Percentiles rank a stretch among this genome's conserved stretches.
Conservation (phyloP, 2,329 filamentous ascomycete species). For the Apiospora arundinis region DNA sequence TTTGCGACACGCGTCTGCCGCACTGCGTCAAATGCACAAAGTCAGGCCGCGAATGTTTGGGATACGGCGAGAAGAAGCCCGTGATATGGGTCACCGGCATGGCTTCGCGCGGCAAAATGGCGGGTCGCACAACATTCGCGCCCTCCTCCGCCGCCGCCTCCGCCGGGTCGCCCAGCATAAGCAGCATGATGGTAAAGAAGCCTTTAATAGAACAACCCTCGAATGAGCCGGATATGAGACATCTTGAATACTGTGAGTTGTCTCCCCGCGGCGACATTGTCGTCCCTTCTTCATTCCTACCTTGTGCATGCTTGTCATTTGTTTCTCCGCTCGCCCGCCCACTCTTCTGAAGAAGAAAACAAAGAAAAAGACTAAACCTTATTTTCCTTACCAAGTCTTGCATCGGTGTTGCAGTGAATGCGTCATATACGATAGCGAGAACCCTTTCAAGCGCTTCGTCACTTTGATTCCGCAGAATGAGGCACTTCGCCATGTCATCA, state of each 20-base stretch:
- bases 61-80: slow-evolving; percentile 24
- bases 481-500: slow-evolving; percentile 10
- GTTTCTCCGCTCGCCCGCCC: neutral
- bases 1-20: slow-evolving; percentile 26
- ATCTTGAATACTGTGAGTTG: slow-evolving; percentile 20
- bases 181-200: neutral
- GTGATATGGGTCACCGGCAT: slow-evolving; percentile 25
- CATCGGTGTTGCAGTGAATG: slow-evolving; percentile 20
- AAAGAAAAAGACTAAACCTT: slow-evolving; percentile 11
- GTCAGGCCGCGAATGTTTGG: slow-evolving; percentile 23
- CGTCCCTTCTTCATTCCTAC: neutral
- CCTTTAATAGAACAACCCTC: neutral
- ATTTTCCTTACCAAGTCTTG: neutral
- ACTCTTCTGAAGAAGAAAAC: too few species aligned
- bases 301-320: neutral
- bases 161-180: neutral
- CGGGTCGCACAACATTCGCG: slow-evolving; percentile 21
- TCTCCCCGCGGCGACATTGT: neutral
- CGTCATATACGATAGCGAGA: slow-evolving; percentile 21
- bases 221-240: slow-evolving; percentile 11
- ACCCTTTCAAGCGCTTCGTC: slow-evolving; percentile 21
- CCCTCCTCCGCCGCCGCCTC: neutral
- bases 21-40: slow-evolving; percentile 27
- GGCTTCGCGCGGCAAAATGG: slow-evolving; percentile 24
- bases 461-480: slow-evolving; percentile 17